These are phyloP conservation scores for Aspergillus neoniger DNA, from an alignment of 2,329 filamentous ascomycete genomes.

Conservation along the genomic window DNA sequence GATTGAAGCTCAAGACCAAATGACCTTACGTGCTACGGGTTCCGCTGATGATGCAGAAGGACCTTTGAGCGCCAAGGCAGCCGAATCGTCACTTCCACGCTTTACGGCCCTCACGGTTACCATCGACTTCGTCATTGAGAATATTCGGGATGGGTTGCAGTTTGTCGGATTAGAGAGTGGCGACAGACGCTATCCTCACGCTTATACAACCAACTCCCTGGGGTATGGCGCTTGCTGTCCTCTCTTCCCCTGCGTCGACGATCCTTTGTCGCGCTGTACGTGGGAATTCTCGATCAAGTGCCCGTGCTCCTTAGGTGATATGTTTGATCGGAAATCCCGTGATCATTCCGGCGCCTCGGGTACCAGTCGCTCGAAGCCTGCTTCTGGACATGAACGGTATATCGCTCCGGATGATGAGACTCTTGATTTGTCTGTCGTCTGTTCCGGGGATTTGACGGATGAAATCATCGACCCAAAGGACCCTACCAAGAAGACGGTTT, in stretches of 20 bases:
- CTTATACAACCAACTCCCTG: slow-evolving; percentile 80
- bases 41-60: slow-evolving; percentile 42
- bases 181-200: slow-evolving; percentile 83
- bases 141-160: slow-evolving; percentile 82
- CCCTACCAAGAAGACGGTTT: slow-evolving; percentile 80
- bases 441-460: slow-evolving; percentile 84
- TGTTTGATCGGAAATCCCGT: slow-evolving; percentile 45
- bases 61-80: slow-evolving; percentile 33
- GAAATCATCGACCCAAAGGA: slow-evolving; percentile 77
- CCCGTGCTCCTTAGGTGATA: slow-evolving; percentile 83
- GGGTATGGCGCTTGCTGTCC: slow-evolving; percentile 78
- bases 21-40: slow-evolving; percentile 44
- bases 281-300: slow-evolving; percentile 90
- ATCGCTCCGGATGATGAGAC: slow-evolving; percentile 77
- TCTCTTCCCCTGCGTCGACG: slow-evolving; percentile 92
- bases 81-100: slow-evolving; percentile 45
- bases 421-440: slow-evolving; percentile 85
- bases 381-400: slow-evolving; percentile 36
- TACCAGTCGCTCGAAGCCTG: slow-evolving; percentile 27
- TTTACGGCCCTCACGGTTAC: slow-evolving; percentile 64
- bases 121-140: slow-evolving; percentile 75
- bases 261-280: slow-evolving; percentile 74
- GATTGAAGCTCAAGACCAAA: slow-evolving; percentile 50
- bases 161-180: slow-evolving; percentile 83
- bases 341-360: slow-evolving; percentile 25